Evolutionary conservation across 2,329 filamentous ascomycete genomes (phyloP), one percentile per base, ranked within the genome.

Genomic region (Periglandula ipomoeae): DNA sequence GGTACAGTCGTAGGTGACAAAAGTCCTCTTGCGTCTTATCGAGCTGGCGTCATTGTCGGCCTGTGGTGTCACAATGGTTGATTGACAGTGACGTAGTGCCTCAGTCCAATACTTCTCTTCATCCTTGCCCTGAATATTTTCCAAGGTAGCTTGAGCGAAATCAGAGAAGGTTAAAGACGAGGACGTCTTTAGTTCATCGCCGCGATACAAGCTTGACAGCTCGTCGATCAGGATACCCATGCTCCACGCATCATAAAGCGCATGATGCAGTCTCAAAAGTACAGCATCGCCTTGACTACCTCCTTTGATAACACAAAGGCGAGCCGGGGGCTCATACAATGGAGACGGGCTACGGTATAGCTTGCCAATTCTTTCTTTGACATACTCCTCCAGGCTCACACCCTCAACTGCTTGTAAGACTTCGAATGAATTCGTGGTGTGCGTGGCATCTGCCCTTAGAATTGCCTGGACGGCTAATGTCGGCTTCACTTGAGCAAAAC

Each of bases 1-100:
- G 8, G 34, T 19, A 30, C 50, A 51, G n/a, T 51, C 49, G 26
- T 48, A 39, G 3, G 15, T 35, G 32, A 40, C 34, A 27, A 39
- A 43, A 9, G 40, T 11, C 26, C 40, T 43, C n/a, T 17, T 27
- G 20, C 40, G n/a, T 8, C 22, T 17, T 9, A 6, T 20, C 11
- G 40, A 43, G 20, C 13, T 5, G 6, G 22, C 26, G 22, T 43
- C 20, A 15, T 23, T n/a, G 20, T 41, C 17, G 7, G 22, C 22
- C 13, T 20, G 17, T 5, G 40, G 40, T 43, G 23, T n/a, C 23
- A 43, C 19, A 24, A 43, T 43, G 17, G 40, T 43, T 15, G 40
- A 13, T 7, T 43, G 20, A 17, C 40, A 43, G 9, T 30, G 23
- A 24, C 26, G 13, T 22, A 43, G 26, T 5, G 40, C 17, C n/a